Conservation (phyloP, 164 flowering plant genomes). For the Nymphaea colorata region DNA sequence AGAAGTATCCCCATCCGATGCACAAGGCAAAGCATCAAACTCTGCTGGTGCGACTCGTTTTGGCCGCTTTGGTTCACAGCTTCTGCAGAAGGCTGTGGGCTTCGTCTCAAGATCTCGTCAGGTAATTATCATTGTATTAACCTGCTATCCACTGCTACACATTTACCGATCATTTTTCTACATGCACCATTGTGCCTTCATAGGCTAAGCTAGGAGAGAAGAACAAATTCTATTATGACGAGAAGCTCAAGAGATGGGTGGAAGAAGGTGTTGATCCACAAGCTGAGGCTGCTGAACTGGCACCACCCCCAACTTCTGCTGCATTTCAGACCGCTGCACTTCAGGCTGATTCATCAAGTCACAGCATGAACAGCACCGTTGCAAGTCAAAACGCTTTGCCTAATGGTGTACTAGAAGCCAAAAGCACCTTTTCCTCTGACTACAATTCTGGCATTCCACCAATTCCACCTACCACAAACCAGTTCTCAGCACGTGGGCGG, state of each 20-base stretch:
- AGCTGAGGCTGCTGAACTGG: conserved; percentile 50
- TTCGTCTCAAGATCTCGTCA: conserved; percentile 46
- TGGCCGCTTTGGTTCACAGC: conserved; percentile 47
- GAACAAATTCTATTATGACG: conserved; percentile 71
- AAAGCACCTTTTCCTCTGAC: conserved; percentile 19
- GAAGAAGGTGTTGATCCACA: conserved; percentile 69
- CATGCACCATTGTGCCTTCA: background rate
- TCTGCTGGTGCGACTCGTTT: conserved; percentile 35
- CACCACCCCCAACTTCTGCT: conserved; percentile 64
- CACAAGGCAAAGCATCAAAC: conserved; percentile 28
- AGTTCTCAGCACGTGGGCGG: conserved; percentile 73
- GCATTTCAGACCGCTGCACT: conserved; percentile 41
- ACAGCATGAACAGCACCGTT: conserved; percentile 26
- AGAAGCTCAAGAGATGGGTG: conserved; percentile 79
- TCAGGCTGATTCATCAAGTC: conserved; percentile 38
- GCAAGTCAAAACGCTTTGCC: conserved; percentile 21
- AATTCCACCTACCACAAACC: conserved; percentile 52
- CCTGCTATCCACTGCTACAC: background rate
- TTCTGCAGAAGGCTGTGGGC: conserved; percentile 65
- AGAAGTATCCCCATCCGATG: conserved; percentile 7
- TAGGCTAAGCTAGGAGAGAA: conserved; percentile 76
- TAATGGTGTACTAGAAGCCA: conserved; percentile 22
- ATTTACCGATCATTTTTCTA: background rate
- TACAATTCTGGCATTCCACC: conserved; percentile 49
- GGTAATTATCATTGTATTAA: conserved; percentile 17